phyloP scores from a whole-genome alignment of 441 rosid species.

The Bocquillonia castaneifolia region DNA sequence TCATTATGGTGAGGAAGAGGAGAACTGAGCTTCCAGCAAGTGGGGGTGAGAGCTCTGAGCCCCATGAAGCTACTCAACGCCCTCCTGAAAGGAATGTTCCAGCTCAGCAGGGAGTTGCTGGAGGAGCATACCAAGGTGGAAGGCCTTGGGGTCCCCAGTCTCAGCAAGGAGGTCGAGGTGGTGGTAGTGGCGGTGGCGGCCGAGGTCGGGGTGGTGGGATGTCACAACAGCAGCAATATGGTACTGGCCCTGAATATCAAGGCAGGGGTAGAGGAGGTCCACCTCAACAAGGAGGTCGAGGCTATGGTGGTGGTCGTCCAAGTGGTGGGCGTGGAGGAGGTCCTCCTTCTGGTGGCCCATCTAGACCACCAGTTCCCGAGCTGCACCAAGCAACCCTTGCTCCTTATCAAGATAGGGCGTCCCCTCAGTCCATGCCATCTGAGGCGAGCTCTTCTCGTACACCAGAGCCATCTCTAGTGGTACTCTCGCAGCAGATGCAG shows the following conservation, averaged over 20 bases:
- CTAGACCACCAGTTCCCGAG: constrained; percentile 72
- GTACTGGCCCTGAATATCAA: constrained; percentile 55
- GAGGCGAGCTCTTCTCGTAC: constrained; percentile 54
- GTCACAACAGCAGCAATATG: constrained; percentile 53
- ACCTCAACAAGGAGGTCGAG: constrained; percentile 54
- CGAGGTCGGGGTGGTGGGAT: constrained; percentile 60
- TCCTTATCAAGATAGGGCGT: constrained; percentile 49
- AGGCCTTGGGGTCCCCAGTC: constrained; percentile 27
- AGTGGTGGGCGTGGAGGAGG: constrained; percentile 53
- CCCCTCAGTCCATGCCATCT: constrained; percentile 43
- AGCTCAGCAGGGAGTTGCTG: constrained; percentile 23
- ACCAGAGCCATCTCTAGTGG: constrained; percentile 32
- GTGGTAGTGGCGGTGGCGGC: constrained; percentile 53
- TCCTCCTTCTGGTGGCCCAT: constrained; percentile 46
- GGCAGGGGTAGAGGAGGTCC: constrained; percentile 75
- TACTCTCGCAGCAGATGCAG: constrained; percentile 41
- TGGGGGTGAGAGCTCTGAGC: constrained; percentile 36
- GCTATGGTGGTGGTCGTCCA: constrained; percentile 48
- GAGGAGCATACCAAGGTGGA: constrained; percentile 28
- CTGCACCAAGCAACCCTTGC: constrained; percentile 92
- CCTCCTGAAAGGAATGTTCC: constrained; percentile 23
- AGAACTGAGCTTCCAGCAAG: constrained; percentile 47
- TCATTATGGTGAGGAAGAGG: constrained; percentile 68
- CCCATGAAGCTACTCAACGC: constrained; percentile 23
- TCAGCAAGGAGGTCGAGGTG: constrained; percentile 41